Conservation (phyloP, 352 stramenopile species). For the Phytopythium helicoides region DNA sequence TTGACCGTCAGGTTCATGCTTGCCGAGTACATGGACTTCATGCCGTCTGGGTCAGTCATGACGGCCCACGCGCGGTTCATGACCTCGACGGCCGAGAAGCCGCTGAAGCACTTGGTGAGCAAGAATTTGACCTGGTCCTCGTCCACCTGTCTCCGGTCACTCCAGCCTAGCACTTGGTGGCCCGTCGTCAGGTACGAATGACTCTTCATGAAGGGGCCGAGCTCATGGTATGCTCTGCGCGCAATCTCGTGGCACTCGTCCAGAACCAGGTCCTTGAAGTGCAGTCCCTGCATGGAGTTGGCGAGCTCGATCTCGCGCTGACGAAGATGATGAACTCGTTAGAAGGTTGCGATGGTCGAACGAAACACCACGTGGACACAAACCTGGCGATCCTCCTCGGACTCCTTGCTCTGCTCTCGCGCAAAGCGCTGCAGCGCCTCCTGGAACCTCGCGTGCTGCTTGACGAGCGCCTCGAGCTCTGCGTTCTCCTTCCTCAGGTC, state of each 20-base stretch:
- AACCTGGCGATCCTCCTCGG: neutral
- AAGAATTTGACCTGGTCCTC: conserved; percentile 30
- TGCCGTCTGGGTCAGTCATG: conserved; percentile 29
- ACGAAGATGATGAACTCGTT: neutral
- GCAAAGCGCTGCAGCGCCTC: conserved; percentile 31
- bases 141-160: conserved; percentile 24
- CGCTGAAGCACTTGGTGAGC: conserved; percentile 34
- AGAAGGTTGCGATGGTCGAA: neutral
- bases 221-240: conserved; percentile 31
- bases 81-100: conserved; percentile 16
- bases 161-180: conserved; percentile 35
- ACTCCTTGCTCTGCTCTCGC: conserved; percentile 26
- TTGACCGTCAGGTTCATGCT: conserved; percentile 26
- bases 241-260: conserved; percentile 42
- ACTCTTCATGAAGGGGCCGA: conserved; percentile 27
- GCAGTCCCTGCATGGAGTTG: conserved; percentile 1
- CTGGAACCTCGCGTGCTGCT: conserved; percentile 36
- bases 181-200: conserved; percentile 4
- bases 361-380: neutral
- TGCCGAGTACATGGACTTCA: conserved; percentile 29
- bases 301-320: neutral
- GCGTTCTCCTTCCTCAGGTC: conserved; percentile 52
- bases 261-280: conserved; percentile 24
- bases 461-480: conserved; percentile 36
- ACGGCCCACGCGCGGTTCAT: conserved; percentile 29